Percentiles rank a stretch among this genome's conserved stretches.
Conservation (phyloP, 192 early-diverging fungal genomes). For the Haplosporangium gracile region DNA sequence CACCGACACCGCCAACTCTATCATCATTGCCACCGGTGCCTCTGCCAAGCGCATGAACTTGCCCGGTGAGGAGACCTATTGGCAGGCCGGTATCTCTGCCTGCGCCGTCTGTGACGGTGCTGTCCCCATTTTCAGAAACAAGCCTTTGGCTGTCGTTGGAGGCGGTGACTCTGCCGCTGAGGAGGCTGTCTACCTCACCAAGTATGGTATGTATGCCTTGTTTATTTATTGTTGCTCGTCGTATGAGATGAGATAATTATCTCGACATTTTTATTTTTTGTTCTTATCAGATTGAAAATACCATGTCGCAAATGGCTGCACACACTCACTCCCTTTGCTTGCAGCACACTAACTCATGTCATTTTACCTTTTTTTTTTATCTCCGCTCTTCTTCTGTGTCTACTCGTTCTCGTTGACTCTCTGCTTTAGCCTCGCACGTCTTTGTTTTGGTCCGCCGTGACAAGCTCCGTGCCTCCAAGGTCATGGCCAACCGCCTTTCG, state of each 20-base stretch:
- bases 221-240: neutral
- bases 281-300: neutral
- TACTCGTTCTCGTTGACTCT: slow-evolving; percentile 18
- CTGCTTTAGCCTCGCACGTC: slow-evolving; percentile 82
- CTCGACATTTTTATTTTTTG: neutral
- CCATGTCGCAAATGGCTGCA: neutral
- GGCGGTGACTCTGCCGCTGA: slow-evolving; percentile 97
- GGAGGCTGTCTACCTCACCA: slow-evolving; percentile 97
- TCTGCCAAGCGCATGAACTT: slow-evolving; percentile 95
- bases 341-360: neutral
- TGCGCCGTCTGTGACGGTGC: slow-evolving; percentile 99
- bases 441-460: slow-evolving; percentile 96
- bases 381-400: neutral
- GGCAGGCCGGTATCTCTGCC: slow-evolving; percentile 99
- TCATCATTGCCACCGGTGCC: slow-evolving; percentile 98
- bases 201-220: slow-evolving; percentile 74
- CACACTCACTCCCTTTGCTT: neutral
- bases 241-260: neutral
- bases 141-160: slow-evolving; percentile 95
- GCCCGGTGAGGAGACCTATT: slow-evolving; percentile 92
- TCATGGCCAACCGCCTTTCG: slow-evolving; percentile 92
- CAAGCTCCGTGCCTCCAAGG: slow-evolving; percentile 95
- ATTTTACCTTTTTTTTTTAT: slow-evolving; percentile 24
- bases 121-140: slow-evolving; percentile 96
- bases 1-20: slow-evolving; percentile 83